Evolutionary conservation across 139 green algal species (phyloP).

Genomic region (Chlamydomonas schloesseri): DNA sequence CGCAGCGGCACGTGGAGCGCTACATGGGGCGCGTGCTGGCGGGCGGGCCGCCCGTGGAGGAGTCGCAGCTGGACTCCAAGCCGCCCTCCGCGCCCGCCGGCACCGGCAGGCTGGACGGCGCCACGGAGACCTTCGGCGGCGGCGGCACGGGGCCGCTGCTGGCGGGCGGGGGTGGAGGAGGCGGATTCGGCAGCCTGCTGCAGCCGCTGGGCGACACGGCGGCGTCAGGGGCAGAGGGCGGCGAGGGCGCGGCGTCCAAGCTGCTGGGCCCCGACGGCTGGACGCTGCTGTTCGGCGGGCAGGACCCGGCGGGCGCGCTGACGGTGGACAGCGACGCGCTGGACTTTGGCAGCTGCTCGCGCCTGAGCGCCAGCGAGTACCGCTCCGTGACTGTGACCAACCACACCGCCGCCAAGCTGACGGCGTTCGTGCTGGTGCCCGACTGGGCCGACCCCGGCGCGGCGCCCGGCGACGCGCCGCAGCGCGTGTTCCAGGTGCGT

Average conservation of each 20-base stretch:
- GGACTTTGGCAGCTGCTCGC: constrained; percentile 76
- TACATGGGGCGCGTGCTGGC: constrained; percentile 56
- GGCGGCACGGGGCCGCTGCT: not conserved
- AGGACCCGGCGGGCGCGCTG: constrained; percentile 55
- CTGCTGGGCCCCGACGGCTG: constrained; percentile 62
- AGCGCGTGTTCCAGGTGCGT: constrained; percentile 64
- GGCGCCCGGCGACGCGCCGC: not conserved
- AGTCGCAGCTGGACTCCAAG: constrained; percentile 12
- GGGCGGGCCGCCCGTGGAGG: constrained; percentile 41
- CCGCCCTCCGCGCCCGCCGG: not conserved
- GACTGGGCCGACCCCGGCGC: constrained; percentile 60
- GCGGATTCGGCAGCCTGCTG: not conserved
- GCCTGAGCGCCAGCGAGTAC: constrained; percentile 62
- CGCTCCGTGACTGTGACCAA: constrained; percentile 68
- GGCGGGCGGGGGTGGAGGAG: not conserved
- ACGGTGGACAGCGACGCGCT: constrained; percentile 56
- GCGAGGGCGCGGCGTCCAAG: constrained; percentile 3
- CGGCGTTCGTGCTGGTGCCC: constrained; percentile 53
- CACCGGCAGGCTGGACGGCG: not conserved
- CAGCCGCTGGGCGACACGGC: not conserved
- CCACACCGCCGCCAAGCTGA: constrained; percentile 50
- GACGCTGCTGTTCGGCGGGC: constrained; percentile 63
- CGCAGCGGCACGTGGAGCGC: constrained; percentile 52
- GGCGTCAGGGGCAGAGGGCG: not conserved
- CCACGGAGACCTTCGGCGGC: not conserved